These are phyloP conservation scores for Fusarium concolor DNA, from an alignment of 2,329 filamentous ascomycete species.

Conservation along the genomic window DNA sequence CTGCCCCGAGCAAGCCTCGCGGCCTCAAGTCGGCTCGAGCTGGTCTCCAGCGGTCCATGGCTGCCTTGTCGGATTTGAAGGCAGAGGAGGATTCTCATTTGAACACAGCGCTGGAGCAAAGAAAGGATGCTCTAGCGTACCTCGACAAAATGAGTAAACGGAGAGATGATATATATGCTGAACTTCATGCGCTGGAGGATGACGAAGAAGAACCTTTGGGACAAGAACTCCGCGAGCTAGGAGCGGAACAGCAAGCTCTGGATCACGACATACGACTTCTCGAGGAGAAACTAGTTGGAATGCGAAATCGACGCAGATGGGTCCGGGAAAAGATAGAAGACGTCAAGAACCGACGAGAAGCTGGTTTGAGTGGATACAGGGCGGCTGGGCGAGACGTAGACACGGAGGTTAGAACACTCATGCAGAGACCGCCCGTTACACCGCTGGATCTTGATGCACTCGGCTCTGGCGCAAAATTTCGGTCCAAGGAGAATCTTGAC, in stretches of 20 bases:
- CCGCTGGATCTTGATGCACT: slow-evolving; percentile 64
- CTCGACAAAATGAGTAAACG: slow-evolving; percentile 66
- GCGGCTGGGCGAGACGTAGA: slow-evolving; percentile 75
- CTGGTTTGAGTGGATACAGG: slow-evolving; percentile 77
- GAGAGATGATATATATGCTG: slow-evolving; percentile 60
- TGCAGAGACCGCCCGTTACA: slow-evolving; percentile 67
- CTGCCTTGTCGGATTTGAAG: slow-evolving; percentile 73
- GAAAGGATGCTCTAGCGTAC: slow-evolving; percentile 68
- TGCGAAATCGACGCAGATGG: slow-evolving; percentile 70
- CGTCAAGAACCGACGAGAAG: slow-evolving; percentile 73
- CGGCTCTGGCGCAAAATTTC: slow-evolving; percentile 22
- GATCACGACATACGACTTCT: slow-evolving; percentile 73
- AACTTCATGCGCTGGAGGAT: slow-evolving; percentile 66
- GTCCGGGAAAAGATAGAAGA: slow-evolving; percentile 71
- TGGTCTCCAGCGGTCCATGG: slow-evolving; percentile 72
- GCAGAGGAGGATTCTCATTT: slow-evolving; percentile 74
- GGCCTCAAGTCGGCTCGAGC: slow-evolving; percentile 72
- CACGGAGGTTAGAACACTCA: slow-evolving; percentile 67
- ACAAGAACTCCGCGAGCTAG: slow-evolving; percentile 70
- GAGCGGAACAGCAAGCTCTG: slow-evolving; percentile 64
- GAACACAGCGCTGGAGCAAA: slow-evolving; percentile 65
- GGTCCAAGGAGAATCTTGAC: slow-evolving; percentile 27
- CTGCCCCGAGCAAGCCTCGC: slow-evolving; percentile 60
- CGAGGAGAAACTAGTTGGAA: slow-evolving; percentile 70
- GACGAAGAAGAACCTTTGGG: slow-evolving; percentile 69